phyloP scores from a whole-genome alignment of 441 rosid species.

The Populus hybrid region DNA sequence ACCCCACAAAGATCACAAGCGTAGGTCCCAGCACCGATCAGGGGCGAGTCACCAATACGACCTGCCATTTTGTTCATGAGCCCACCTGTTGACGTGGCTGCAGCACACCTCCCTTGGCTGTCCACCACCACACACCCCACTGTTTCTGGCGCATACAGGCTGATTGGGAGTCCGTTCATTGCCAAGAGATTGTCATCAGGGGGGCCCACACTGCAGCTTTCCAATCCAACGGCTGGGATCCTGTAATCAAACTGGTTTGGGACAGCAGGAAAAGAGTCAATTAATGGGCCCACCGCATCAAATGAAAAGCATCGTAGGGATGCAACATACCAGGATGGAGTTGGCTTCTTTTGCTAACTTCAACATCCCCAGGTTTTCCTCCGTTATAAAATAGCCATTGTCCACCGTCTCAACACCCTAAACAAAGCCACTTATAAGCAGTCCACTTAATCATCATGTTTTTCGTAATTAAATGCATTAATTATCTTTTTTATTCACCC shows the following conservation, averaged over 20 bases:
- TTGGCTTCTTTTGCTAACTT: conserved; percentile 83
- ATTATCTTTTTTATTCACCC: too few species aligned
- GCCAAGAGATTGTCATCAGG: conserved; percentile 45
- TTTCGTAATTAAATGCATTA: too few species aligned
- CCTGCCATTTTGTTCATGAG: conserved; percentile 85
- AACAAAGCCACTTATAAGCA: background rate
- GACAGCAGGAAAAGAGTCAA: background rate
- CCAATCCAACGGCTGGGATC: conserved; percentile 41
- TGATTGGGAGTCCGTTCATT: conserved; percentile 91
- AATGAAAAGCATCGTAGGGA: background rate
- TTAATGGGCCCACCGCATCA: background rate
- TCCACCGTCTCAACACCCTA: conserved; percentile 78
- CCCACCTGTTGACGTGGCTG: conserved; percentile 94
- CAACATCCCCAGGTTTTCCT: conserved; percentile 77
- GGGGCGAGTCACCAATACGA: conserved; percentile 91
- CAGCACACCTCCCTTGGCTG: conserved; percentile 75
- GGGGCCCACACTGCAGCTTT: conserved; percentile 56
- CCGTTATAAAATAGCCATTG: conserved; percentile 75
- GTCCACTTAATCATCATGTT: too few species aligned
- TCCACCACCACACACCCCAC: conserved; percentile 94
- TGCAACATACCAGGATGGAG: conserved; percentile 62
- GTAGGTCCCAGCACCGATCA: conserved; percentile 89
- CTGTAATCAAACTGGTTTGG: conserved; percentile 75
- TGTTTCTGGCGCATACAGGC: conserved; percentile 81
- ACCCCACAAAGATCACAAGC: conserved; percentile 78